A percentile compares a stretch with the other conserved stretches of the same genome.
Conservation (phyloP, 306 rosid genomes). For the Quercus wislizeni region DNA sequence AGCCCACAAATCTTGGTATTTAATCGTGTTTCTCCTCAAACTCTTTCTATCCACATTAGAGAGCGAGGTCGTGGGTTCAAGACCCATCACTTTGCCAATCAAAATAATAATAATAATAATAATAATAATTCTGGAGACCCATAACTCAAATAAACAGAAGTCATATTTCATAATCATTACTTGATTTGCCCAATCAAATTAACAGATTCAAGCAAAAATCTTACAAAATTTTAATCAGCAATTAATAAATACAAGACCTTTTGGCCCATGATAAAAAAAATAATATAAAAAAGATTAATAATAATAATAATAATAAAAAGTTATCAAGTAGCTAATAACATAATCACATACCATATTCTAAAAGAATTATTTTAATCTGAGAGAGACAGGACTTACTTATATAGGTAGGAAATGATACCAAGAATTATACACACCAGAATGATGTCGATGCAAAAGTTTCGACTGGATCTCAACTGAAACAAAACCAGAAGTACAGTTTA, state of each 20-base stretch:
- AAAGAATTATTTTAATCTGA: not conserved
- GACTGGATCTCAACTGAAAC: slow-evolving; percentile 76
- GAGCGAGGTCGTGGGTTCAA: too few relatives aligned
- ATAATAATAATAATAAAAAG: too few relatives aligned
- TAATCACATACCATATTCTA: slow-evolving; percentile 4
- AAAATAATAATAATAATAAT: accelerated
- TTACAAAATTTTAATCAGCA: not conserved
- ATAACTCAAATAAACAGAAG: not conserved
- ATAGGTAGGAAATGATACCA: slow-evolving; percentile 62
- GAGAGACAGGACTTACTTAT: slow-evolving; percentile 54
- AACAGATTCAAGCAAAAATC: not conserved
- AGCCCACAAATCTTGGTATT: too few relatives aligned
- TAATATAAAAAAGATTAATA: too few relatives aligned
- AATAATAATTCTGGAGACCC: not conserved
- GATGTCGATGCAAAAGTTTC: slow-evolving; percentile 87
- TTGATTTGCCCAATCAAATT: not conserved
- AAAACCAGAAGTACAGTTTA: slow-evolving; percentile 24
- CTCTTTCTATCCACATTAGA: too few relatives aligned
- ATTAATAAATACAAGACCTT: not conserved
- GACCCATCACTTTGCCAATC: too few relatives aligned
- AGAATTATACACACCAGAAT: slow-evolving; percentile 71
- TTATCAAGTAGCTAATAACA: not conserved
- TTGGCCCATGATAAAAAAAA: not conserved
- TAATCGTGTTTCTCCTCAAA: too few relatives aligned
- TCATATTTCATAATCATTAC: not conserved